phyloP scores from a whole-genome alignment of 495 filamentous ascomycete species.

The Corynascus novoguineensis region DNA sequence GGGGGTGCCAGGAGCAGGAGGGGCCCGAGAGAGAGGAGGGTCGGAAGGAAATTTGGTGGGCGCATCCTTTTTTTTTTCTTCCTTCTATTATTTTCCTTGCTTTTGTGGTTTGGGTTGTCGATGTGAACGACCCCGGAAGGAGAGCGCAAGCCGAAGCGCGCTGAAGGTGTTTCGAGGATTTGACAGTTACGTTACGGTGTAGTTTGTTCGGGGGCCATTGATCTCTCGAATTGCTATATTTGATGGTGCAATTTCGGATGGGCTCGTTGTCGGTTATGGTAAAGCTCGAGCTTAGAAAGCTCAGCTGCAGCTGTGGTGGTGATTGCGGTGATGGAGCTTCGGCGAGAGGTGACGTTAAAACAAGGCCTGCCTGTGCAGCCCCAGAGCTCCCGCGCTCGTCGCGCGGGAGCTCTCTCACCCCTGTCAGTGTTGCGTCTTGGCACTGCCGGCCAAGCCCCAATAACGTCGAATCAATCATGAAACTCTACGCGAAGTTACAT shows the following conservation, averaged over 20 bases:
- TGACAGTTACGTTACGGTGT: too few relatives aligned
- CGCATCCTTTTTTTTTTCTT: neutral
- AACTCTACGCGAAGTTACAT: too few relatives aligned
- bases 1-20: slow-evolving; percentile 37
- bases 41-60: neutral
- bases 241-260: neutral
- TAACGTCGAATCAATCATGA: too few relatives aligned
- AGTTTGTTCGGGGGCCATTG: too few relatives aligned
- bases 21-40: slow-evolving; percentile 2
- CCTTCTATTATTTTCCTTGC: too few relatives aligned
- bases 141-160: too few relatives aligned
- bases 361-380: slow-evolving; percentile 5
- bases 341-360: slow-evolving; percentile 17
- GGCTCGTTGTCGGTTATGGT: neutral
- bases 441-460: neutral
- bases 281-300: slow-evolving; percentile 11
- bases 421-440: neutral
- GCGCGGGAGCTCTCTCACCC: slow-evolving; percentile 1
- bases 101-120: too few relatives aligned
- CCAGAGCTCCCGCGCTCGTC: too few relatives aligned
- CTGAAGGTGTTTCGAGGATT: too few relatives aligned
- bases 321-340: neutral
- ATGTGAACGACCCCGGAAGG: too few relatives aligned
- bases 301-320: slow-evolving; percentile 2
- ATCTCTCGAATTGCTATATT: too few relatives aligned